Conservation (phyloP, 441 rosid species). For the Metrosideros polymorpha region DNA sequence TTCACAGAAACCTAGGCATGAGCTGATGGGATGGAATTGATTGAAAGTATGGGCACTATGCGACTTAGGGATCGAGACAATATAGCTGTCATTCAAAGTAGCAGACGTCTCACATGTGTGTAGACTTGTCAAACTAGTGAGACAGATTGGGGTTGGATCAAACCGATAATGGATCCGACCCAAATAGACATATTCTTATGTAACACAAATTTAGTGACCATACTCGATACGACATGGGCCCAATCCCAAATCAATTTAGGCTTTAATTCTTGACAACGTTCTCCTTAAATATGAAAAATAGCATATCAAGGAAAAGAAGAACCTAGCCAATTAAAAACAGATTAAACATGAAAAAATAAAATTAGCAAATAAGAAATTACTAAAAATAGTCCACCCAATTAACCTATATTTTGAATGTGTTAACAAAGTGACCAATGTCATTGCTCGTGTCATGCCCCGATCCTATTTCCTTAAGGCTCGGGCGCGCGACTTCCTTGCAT, state of each 20-base stretch:
- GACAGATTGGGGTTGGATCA: background rate
- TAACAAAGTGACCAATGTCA: too few species aligned
- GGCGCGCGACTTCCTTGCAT: too few species aligned
- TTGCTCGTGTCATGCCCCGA: too few species aligned
- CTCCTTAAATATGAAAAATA: background rate
- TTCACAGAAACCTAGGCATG: background rate
- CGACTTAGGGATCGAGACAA: background rate
- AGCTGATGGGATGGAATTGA: background rate
- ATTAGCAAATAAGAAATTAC: background rate
- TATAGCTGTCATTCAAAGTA: background rate
- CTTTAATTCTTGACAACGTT: background rate
- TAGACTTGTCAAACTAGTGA: rapidly evolving
- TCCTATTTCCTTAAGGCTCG: too few species aligned
- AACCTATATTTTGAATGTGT: background rate
- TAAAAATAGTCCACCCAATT: background rate
- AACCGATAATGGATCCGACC: background rate
- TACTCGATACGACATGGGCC: too few species aligned
- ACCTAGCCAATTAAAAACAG: background rate
- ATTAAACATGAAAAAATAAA: background rate
- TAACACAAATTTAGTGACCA: too few species aligned
- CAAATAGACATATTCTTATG: too few species aligned
- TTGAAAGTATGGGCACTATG: background rate
- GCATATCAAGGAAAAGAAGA: background rate
- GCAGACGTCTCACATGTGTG: background rate
- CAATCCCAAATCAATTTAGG: too few species aligned